Evolutionary conservation across 208 protist genomes (phyloP), one percentile per base, ranked within the genome.

Genomic region (Borovskyia barvae): DNA sequence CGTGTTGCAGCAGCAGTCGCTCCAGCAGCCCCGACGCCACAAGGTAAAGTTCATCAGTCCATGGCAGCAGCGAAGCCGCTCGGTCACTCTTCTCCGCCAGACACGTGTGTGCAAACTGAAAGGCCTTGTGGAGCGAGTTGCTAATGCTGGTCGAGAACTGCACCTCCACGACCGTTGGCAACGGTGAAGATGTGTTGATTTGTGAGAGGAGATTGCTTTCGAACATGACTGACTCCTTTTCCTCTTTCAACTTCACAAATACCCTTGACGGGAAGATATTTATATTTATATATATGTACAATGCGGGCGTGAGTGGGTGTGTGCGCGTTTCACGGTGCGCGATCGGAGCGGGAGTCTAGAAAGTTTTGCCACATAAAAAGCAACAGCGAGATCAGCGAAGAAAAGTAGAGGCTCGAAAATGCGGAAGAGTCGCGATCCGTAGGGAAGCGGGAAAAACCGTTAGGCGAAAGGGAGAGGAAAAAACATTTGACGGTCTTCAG

Each of bases 101-200:
- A 12, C 81, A 59, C 14, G 77, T 68, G 69, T 90, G 77, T 0
- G 66, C 78, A 36, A 87, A 90, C 33, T 85, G 62, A 37, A 88
- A 87, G 3, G 80, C 70, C 36, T 76, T 82, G 35, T 53, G 46
- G 20, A 93, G 46, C 5, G 78, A 76, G 1, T 56, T 37, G 61
- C 82, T 85, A 30, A 90, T 67, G 57, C 62, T 82, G 35, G 70
- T 75, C 9, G 77, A 63, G 29, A 93, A 53, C 41, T 82, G 61
- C 24, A 86, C 75, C 66, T 91, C 82, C 25, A 93, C 65, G 50
- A 86, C 86, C 14, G 83, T 81, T 14, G 87, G 87, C 40, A 93
- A 76, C 42, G 81, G 81, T 3, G 82, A 87, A 39, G 77, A 62
- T 14, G 50, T 58, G 63, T 93, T 90, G 41, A 93, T 79, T 46